Base-by-base conservation (phyloP, 148 eudicot species). In the Salicornia ramosissima region DNA sequence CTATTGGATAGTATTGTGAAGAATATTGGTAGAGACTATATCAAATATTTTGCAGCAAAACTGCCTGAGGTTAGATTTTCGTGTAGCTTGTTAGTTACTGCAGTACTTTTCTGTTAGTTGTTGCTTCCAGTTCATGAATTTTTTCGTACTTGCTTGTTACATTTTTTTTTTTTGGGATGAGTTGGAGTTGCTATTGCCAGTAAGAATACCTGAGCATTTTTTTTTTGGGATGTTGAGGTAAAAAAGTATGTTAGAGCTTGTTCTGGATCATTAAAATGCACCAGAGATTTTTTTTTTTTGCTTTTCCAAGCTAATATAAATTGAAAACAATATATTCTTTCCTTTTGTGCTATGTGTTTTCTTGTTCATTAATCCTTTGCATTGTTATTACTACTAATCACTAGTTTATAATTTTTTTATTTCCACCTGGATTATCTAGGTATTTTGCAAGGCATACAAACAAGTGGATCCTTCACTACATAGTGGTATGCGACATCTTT, bases 1-100 rank as follows among this genome's bases (percentile, higher is more conserved):
- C 86, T 95, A 39, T 80, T 95, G 59, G 99, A 95, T 79, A 95
- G 99, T 82, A 95, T 95, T 75, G 99, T 91, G 80, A 95, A 95
- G 86, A 95, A 95, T 78, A 89, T 91, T 76, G 99, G 99, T 70
- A 81, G 86, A 80, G 97, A 91, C 74, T 95, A 91, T 79, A 89
- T 95, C 75, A 95, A 91, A 71, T 77, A 81, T 77, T 95, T 95
- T 74, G 91, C 96, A 55, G 71, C 91, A 64, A 87, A 79, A 78
- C 74, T 95, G 62, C 97, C 94, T 30, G 99, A 95, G 99, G 97
- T 95, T 68, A 88, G 97, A 74, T 60, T 54, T 30, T 74, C 19
- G 25, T 69, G 42, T 13, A 56, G 19, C 58, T 21, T 71, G n/a
- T 10, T 65, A 15, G 36, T 67, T 29, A n/a, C n/a, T 46, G 13